Base-by-base conservation (phyloP, 305 asterid genomes). In the Solanum chacoense region DNA sequence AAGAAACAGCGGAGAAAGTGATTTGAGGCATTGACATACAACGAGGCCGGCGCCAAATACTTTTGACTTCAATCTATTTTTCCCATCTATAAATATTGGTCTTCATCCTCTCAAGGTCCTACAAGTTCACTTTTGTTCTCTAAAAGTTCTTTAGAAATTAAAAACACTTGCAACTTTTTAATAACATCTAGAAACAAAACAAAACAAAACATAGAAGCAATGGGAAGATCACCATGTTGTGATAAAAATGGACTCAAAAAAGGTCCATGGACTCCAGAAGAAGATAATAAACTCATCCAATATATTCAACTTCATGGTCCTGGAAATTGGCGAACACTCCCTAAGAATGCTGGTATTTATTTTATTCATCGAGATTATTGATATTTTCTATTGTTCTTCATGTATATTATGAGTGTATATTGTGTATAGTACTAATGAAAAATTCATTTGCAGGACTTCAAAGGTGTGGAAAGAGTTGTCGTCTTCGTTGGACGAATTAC, bases 171-270 rank as follows among this genome's bases (percentile, higher is more conserved):
- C 88, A 85, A 65, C 36, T 37, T 85, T 67, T 18, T n/a, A 13
- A 85, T 29, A 84, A 55, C 73, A 45, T 20, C 72, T 84, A 63
- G 11, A 84, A 42, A 50, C 63, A 14, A 55, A 75, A 75, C n/a
- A 12, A 28, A 63, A 6, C 10, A 14, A 28, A 29, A 38, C 42
- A 38, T 0, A 37, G 8, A 65, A 35, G n/a, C 13, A 84, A 96
- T 96, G 99, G 99, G 98, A 80, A 94, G 99, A 93, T 93, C 99
- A 81, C 99, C 98, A 16, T 95, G 98, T 32, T 95, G 98, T 93
- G 98, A 95, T 75, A 94, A 95, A 91, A 93, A 90, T 90, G 93
- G 94, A 37, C 91, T 95, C n/a, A 96, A 96, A 90, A 96, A 95
- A 90, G 99, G 99, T 67, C 98, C 99, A 12, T 96, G 99, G 99